Conservation (phyloP, 2,329 filamentous ascomycete species). For the Phialophora macrospora region DNA sequence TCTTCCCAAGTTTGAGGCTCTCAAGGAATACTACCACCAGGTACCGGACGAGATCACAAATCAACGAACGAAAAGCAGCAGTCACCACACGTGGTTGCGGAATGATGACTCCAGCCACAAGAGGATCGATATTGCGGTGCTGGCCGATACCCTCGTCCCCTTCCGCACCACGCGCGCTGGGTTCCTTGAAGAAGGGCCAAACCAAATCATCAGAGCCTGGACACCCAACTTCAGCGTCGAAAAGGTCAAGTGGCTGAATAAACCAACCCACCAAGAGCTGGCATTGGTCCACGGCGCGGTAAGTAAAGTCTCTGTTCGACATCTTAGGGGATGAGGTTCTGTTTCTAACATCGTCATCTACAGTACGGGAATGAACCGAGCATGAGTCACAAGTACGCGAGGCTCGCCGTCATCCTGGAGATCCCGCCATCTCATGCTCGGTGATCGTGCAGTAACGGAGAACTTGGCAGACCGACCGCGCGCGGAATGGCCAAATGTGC, state of each 20-base stretch:
- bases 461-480: not conserved
- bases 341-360: not conserved
- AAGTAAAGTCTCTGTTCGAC: not conserved
- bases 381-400: not conserved
- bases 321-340: not conserved
- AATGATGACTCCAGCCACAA: not conserved
- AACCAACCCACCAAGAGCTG: not conserved
- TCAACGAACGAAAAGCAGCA: not conserved
- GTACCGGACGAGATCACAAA: not conserved
- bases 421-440: slow-evolving; percentile 8
- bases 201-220: not conserved
- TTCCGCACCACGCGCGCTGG: not conserved
- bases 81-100: not conserved
- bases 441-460: not conserved
- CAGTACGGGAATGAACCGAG: slow-evolving; percentile 6
- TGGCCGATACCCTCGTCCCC: not conserved
- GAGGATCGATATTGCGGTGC: not conserved
- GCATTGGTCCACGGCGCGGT: slow-evolving; percentile 13
- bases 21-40: slow-evolving; percentile 1
- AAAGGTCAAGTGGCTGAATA: slow-evolving; percentile 8
- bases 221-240: slow-evolving; percentile 2
- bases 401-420: slow-evolving; percentile 1
- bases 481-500: too few species aligned
- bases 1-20: not conserved
- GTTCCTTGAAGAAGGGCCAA: not conserved